Evolutionary conservation across 257 asterid genomes (phyloP).

Genomic region (Nicotiana otophora): DNA sequence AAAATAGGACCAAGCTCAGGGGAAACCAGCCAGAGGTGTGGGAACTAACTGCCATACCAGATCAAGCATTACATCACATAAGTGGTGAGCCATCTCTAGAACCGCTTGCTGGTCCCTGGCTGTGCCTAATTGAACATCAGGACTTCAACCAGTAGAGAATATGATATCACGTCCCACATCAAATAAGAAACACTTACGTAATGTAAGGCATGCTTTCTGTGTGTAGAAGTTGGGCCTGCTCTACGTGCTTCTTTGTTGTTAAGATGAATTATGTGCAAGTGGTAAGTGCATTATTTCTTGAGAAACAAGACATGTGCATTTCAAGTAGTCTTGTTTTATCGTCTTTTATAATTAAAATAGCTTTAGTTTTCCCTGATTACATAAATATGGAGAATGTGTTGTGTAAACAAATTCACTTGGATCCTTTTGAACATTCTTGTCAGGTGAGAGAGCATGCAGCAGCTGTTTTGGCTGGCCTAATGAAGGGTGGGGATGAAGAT

Average conservation of each 20-base stretch:
- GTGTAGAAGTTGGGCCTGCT: not conserved
- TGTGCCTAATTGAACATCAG: constrained; percentile 3
- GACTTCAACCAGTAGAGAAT: not conserved
- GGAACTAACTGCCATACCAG: not conserved
- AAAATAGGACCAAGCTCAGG: not conserved
- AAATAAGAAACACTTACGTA: not conserved
- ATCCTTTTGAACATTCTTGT: not conserved
- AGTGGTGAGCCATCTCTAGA: not conserved
- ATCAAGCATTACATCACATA: not conserved
- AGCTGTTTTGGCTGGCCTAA: constrained; percentile 94
- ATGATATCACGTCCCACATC: not conserved
- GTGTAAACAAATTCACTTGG: not conserved
- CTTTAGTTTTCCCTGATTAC: not conserved
- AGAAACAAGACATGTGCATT: not conserved
- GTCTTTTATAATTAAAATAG: not conserved
- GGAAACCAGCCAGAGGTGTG: not conserved
- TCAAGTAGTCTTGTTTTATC: not conserved
- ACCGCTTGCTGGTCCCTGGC: not conserved
- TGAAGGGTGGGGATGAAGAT: constrained; percentile 83
- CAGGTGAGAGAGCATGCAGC: constrained; percentile 99
- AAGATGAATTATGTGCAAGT: not conserved
- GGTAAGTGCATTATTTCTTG: not conserved
- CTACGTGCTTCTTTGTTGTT: not conserved
- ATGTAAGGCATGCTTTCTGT: not conserved
- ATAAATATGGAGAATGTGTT: not conserved